Evolutionary conservation across 768 basidiomycete species (phyloP).

Genomic region (Lepiota brunneoincarnata): DNA sequence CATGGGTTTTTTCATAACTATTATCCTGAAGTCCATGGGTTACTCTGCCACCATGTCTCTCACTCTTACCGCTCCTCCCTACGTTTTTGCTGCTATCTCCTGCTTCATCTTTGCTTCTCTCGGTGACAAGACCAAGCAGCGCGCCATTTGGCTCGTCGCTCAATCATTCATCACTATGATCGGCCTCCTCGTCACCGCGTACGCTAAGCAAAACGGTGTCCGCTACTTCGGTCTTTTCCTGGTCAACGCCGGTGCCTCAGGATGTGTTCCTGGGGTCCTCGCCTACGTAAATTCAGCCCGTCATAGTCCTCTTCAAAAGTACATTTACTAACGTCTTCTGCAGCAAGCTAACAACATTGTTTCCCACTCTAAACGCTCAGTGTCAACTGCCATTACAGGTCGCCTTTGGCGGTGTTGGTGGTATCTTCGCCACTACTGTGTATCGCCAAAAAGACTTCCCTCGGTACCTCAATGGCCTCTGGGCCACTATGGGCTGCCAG

Average conservation of each 20-base stretch:
- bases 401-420: conserved; percentile 35
- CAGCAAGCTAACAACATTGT: conserved; percentile 35
- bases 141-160: conserved; percentile 31
- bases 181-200: conserved; percentile 31
- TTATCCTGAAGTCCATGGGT: conserved; percentile 34
- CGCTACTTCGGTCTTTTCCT: conserved; percentile 38
- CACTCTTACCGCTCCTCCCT: conserved; percentile 34
- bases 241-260: conserved; percentile 30
- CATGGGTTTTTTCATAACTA: conserved; percentile 32
- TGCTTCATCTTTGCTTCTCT: conserved; percentile 35
- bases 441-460: conserved; percentile 35
- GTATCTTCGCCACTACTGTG: conserved; percentile 36
- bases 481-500: conserved; percentile 35
- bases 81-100: conserved; percentile 29
- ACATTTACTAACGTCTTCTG: background rate
- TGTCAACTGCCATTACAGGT: conserved; percentile 35
- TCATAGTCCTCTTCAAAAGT: conserved; percentile 1
- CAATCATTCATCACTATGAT: conserved; percentile 30
- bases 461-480: conserved; percentile 28
- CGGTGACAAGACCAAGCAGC: conserved; percentile 31
- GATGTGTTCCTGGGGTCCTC: conserved; percentile 33
- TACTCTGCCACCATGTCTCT: conserved; percentile 26
- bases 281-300: conserved; percentile 30
- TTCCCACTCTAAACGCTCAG: conserved; percentile 35
- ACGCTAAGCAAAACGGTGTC: conserved; percentile 23